Percentiles rank a stretch among this genome's conserved stretches.
phyloP scores from a whole-genome alignment of 1,284 basidiomycete genomes.

The Dichomitus squalens region DNA sequence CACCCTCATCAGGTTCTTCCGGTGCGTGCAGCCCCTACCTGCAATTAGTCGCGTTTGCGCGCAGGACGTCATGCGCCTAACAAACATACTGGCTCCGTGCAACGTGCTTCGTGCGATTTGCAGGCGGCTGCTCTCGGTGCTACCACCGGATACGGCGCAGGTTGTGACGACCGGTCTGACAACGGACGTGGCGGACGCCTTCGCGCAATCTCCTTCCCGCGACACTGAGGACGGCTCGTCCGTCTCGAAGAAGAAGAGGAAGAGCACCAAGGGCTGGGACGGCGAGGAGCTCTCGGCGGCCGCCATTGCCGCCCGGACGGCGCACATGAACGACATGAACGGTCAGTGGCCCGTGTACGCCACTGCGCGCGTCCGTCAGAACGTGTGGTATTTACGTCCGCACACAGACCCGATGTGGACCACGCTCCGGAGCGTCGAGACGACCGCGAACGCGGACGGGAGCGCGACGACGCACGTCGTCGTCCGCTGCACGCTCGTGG shows the following conservation, averaged over 20 bases:
- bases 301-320: slow-evolving; percentile 18
- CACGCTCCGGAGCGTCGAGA: slow-evolving; percentile 56
- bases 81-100: background rate
- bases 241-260: slow-evolving; percentile 43
- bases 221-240: slow-evolving; percentile 40
- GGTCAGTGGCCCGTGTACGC: slow-evolving; percentile 13
- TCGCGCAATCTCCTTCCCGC: slow-evolving; percentile 36
- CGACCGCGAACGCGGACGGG: slow-evolving; percentile 59
- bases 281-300: slow-evolving; percentile 46
- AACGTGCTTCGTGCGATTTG: background rate
- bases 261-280: slow-evolving; percentile 66
- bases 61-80: no score
- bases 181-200: slow-evolving; percentile 41
- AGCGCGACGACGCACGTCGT: slow-evolving; percentile 67
- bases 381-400: background rate
- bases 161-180: slow-evolving; percentile 42
- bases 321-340: slow-evolving; percentile 26
- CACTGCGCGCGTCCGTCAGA: background rate
- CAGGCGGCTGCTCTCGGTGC: slow-evolving; percentile 60
- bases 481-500: slow-evolving; percentile 66
- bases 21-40: slow-evolving; percentile 44
- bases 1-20: slow-evolving; percentile 82
- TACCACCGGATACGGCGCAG: slow-evolving; percentile 53
- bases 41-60: no score
- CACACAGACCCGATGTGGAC: slow-evolving; percentile 39